These are phyloP conservation scores for Clausena lansium DNA, from an alignment of 345 rosid species.

Conservation along the genomic window DNA sequence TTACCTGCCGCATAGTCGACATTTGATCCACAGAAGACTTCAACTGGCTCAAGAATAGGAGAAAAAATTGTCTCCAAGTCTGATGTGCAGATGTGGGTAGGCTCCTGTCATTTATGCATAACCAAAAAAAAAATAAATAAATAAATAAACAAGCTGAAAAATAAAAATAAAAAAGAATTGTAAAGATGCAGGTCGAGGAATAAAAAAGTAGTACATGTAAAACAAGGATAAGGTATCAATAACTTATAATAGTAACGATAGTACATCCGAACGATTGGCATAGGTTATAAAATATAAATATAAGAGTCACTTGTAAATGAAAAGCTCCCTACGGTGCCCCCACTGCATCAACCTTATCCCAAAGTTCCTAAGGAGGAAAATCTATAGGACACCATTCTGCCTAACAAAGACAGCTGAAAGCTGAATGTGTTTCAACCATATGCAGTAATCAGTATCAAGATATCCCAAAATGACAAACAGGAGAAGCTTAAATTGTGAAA, in stretches of 20 bases:
- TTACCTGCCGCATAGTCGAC: constrained; percentile 40
- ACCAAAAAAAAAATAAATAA: background rate
- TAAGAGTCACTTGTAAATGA: background rate
- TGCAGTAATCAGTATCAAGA: background rate
- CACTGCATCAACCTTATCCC: background rate
- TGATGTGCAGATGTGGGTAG: constrained; percentile 35
- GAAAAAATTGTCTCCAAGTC: constrained; percentile 81
- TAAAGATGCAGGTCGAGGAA: background rate
- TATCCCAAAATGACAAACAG: background rate
- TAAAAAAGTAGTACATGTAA: background rate
- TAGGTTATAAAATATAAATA: background rate
- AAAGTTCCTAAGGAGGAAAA: background rate
- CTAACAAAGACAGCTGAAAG: background rate
- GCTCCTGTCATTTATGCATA: constrained; percentile 35
- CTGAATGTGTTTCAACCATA: background rate
- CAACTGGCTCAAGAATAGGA: constrained; percentile 55
- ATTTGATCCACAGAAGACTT: constrained; percentile 38
- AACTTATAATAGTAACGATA: background rate
- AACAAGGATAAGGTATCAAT: background rate
- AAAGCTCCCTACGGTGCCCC: background rate
- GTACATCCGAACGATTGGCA: background rate
- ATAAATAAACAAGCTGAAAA: no score
- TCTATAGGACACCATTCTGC: background rate
- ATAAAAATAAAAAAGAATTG: background rate
- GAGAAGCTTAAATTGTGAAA: background rate